phyloP scores from a whole-genome alignment of 140 eudicot genomes.

The Senecio squalidus region DNA sequence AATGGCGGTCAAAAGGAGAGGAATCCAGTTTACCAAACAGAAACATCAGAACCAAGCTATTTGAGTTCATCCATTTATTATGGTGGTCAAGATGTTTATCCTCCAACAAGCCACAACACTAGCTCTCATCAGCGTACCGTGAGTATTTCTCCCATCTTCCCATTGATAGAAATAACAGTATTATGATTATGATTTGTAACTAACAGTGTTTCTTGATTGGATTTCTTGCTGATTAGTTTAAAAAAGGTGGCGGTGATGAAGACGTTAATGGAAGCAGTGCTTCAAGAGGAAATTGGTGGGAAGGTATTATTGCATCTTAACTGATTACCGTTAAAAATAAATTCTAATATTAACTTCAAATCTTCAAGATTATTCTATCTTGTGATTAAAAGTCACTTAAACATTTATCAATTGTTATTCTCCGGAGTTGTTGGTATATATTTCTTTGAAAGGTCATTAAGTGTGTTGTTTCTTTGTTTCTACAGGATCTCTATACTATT shows the following conservation, averaged over 20 bases:
- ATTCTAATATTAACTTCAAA: too few relatives aligned
- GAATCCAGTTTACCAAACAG: too few relatives aligned
- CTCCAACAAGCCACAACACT: constrained; percentile 33
- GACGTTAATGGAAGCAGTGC: constrained; percentile 51
- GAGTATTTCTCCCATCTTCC: constrained; percentile 17
- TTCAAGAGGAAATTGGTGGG: constrained; percentile 91
- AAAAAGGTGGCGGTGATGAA: constrained; percentile 41
- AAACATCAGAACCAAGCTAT: constrained; percentile 54
- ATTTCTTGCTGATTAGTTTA: constrained; percentile 23
- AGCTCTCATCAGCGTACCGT: constrained; percentile 27
- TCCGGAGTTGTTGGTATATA: too few relatives aligned
- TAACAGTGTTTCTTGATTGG: not conserved
- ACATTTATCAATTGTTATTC: too few relatives aligned
- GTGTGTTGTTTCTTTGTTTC: not conserved
- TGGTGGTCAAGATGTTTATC: constrained; percentile 74
- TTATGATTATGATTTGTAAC: not conserved
- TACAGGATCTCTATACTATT: constrained; percentile 82
- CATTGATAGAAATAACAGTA: not conserved
- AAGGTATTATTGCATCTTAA: constrained; percentile 58
- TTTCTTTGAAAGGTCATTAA: too few relatives aligned
- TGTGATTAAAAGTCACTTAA: not conserved
- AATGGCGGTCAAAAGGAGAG: too few relatives aligned
- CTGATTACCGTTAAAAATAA: too few relatives aligned
- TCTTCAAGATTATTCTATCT: not conserved
- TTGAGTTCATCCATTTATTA: constrained; percentile 70